Conservation (phyloP, 2,329 filamentous ascomycete genomes). For the Fusarium coffeatum region DNA sequence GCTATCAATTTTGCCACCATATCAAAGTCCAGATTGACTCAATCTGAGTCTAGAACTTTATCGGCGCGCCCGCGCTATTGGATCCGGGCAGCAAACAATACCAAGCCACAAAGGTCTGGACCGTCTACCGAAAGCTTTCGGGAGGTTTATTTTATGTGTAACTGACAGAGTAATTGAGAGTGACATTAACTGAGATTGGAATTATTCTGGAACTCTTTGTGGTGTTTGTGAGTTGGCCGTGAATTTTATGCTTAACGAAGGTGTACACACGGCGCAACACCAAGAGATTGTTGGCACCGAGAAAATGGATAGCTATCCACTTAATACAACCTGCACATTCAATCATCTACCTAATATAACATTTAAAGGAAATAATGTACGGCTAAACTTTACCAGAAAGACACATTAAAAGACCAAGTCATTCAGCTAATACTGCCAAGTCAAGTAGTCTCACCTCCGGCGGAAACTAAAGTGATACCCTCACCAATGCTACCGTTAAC, state of each 20-base stretch:
- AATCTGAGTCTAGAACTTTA: background rate
- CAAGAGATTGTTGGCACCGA: too few relatives aligned
- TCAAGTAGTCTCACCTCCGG: background rate
- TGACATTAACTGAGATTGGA: background rate
- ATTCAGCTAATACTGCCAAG: background rate
- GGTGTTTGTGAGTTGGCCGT: background rate
- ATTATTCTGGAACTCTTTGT: background rate
- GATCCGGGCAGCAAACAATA: background rate
- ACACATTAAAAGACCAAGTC: too few relatives aligned
- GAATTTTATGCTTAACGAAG: too few relatives aligned
- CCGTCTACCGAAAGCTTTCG: background rate
- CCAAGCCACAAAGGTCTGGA: background rate
- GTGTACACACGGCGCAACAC: background rate
- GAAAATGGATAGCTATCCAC: too few relatives aligned
- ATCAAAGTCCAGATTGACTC: background rate
- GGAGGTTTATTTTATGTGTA: background rate
- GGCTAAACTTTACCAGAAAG: background rate
- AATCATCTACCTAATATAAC: background rate
- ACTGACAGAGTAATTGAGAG: background rate
- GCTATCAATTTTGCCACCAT: too few relatives aligned
- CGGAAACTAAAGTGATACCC: slow-evolving; percentile 4
- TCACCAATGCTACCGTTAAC: slow-evolving; percentile 20
- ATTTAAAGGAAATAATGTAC: background rate
- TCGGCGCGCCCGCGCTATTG: slow-evolving; percentile 15
- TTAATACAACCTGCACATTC: background rate